Base-by-base conservation (phyloP, 2,329 filamentous ascomycete genomes). In the Penicillium glabrum region DNA sequence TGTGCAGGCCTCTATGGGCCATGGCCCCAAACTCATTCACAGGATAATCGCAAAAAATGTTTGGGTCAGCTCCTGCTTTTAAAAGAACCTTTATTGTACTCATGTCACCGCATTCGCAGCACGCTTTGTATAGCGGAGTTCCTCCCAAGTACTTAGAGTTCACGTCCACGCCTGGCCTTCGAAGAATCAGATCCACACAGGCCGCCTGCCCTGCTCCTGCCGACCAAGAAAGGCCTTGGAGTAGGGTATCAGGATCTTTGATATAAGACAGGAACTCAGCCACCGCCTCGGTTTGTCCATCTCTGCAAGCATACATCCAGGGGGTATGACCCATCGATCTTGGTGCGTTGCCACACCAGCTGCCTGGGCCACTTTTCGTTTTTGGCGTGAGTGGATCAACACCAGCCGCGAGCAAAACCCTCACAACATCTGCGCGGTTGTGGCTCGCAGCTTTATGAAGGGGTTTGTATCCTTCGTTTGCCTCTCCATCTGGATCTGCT, bases 381-480 rank as follows among this genome's bases (percentile, higher is more conserved):
- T 37, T 58, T 61, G 16, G 37, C 53, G 60, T 63, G 35, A 63
- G 24, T 13, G 62, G 62, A 35, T 57, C 33, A 16, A 59, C 57
- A 31, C 62, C 62, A 24, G 56, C 57, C 11, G 45, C 47, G 26
- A 66, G 58, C 19, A 67, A 26, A 24, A 61, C 26, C 35, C 51
- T 65, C 21, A 61, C 61, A n/a, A 61, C 54, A 5, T 51, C 56
- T 21, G 50, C 43, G 27, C 56, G 58, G 21, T 64, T 63, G 5
- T 29, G 13, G 21, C 24, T 29, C 19, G 64, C 65, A 27, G 65
- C 64, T 39, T 46, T n/a, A 46, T 67, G 64, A 26, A 67, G 55
- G 14, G 62, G 56, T 19, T 59, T 62, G n/a, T 46, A 44, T 45
- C 62, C 59, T 37, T 58, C 21, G 23, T 51, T 26, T 19, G 44